Evolutionary conservation across 2,329 filamentous ascomycete species (phyloP).

Genomic region (Beauveria sp.): DNA sequence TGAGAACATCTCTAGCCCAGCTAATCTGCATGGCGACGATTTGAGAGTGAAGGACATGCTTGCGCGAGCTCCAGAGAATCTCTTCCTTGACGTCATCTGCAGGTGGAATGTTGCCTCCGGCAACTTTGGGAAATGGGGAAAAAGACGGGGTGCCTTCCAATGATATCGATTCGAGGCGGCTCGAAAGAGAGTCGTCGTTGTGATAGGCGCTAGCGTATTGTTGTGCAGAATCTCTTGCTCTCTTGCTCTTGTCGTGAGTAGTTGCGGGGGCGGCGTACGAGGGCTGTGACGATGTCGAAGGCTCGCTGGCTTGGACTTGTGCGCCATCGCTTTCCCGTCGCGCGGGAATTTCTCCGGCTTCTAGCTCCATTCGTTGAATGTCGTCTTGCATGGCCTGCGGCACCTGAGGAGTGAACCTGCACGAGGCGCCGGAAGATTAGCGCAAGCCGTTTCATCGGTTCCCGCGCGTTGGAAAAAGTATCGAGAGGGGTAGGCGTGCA

Average conservation of each 20-base stretch:
- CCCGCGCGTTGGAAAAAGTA: not conserved
- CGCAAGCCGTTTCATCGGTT: not conserved
- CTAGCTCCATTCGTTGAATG: slow-evolving; percentile 81
- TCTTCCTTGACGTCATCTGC: slow-evolving; percentile 92
- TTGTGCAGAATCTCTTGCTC: not conserved
- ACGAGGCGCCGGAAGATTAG: slow-evolving; percentile 17
- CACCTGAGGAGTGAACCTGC: slow-evolving; percentile 87
- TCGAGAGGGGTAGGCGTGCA: slow-evolving; percentile 1
- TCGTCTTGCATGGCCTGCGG: slow-evolving; percentile 95
- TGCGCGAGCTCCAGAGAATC: slow-evolving; percentile 75
- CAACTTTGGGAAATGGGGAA: slow-evolving; percentile 84
- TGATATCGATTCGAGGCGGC: slow-evolving; percentile 34
- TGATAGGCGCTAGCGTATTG: slow-evolving; percentile 26
- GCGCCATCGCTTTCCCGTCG: slow-evolving; percentile 15
- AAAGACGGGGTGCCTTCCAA: slow-evolving; percentile 61
- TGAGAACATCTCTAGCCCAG: slow-evolving; percentile 89
- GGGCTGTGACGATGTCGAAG: slow-evolving; percentile 17
- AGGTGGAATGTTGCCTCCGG: slow-evolving; percentile 81
- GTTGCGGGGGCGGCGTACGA: slow-evolving; percentile 23
- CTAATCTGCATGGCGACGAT: slow-evolving; percentile 94
- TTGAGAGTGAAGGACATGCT: slow-evolving; percentile 81
- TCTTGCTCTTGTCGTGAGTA: slow-evolving; percentile 26
- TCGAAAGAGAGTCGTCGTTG: slow-evolving; percentile 28
- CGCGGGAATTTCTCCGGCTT: slow-evolving; percentile 46
- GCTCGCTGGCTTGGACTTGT: slow-evolving; percentile 12